phyloP scores from a whole-genome alignment of 352 stramenopile genomes.

The Phytophthora megakarya region DNA sequence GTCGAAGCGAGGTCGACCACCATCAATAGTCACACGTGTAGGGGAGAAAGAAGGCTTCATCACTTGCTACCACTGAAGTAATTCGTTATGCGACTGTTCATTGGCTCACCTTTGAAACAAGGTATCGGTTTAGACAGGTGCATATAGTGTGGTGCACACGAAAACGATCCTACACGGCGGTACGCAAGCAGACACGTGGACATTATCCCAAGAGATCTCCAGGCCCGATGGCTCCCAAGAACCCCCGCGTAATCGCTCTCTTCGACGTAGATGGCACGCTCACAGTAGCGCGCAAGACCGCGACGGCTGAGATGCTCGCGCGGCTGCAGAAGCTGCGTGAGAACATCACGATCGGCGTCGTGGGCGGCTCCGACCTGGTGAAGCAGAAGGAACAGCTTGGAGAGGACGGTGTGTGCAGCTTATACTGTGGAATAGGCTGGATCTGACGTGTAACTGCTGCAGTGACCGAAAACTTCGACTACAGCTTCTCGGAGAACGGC shows the following conservation, averaged over 20 bases:
- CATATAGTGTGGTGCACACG: slow-evolving; percentile 7
- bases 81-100: not conserved
- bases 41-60: slow-evolving; percentile 60
- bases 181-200: slow-evolving; percentile 18
- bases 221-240: slow-evolving; percentile 56
- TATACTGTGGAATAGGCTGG: not conserved
- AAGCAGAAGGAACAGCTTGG: slow-evolving; percentile 99
- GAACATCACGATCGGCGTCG: slow-evolving; percentile 96
- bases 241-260: slow-evolving; percentile 95
- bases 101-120: not conserved
- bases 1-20: slow-evolving; percentile 38
- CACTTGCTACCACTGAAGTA: not conserved
- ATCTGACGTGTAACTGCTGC: slow-evolving; percentile 5
- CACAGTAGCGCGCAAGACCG: slow-evolving; percentile 92
- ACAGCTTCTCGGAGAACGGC: slow-evolving; percentile 99
- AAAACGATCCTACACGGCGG: slow-evolving; percentile 7
- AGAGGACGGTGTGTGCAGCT: slow-evolving; percentile 71
- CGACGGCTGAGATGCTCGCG: slow-evolving; percentile 92
- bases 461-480: slow-evolving; percentile 96
- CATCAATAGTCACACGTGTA: slow-evolving; percentile 45
- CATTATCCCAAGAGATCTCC: slow-evolving; percentile 6
- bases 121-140: not conserved
- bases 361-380: slow-evolving; percentile 97
- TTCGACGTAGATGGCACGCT: slow-evolving; percentile 99
- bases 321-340: slow-evolving; percentile 94